Conservation (phyloP, 352 stramenopile species). For the Phytophthora vignae region DNA sequence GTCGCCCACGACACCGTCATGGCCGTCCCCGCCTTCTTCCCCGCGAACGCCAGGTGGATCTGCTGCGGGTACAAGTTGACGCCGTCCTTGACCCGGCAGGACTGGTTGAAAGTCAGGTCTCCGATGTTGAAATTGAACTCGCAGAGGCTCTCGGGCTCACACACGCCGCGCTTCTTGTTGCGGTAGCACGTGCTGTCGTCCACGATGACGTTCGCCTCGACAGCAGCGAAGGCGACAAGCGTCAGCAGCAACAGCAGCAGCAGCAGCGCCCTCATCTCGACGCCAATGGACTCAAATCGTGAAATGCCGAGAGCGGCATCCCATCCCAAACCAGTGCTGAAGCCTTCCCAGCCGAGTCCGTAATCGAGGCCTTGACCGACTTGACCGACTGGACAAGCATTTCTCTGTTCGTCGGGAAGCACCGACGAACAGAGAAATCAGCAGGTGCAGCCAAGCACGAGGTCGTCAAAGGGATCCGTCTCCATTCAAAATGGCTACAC, state of each 20-base stretch:
- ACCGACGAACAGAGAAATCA: too few relatives aligned
- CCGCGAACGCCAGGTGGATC: constrained; percentile 64
- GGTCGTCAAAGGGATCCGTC: too few relatives aligned
- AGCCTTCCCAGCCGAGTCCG: too few relatives aligned
- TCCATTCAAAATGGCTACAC: too few relatives aligned
- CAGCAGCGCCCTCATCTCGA: background rate
- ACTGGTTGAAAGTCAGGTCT: constrained; percentile 44
- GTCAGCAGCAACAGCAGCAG: background rate
- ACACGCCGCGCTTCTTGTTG: constrained; percentile 26
- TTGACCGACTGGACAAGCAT: too few relatives aligned
- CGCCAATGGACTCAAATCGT: background rate
- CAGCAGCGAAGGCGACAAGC: background rate
- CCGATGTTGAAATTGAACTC: constrained; percentile 45
- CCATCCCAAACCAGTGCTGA: background rate
- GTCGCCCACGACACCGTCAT: constrained; percentile 60
- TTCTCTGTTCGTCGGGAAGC: too few relatives aligned
- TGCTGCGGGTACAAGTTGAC: constrained; percentile 65
- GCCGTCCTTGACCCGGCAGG: constrained; percentile 44
- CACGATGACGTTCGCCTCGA: constrained; percentile 29
- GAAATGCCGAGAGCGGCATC: background rate
- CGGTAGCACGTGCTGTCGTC: constrained; percentile 47
- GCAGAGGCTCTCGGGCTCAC: constrained; percentile 39
- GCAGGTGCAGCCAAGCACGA: too few relatives aligned
- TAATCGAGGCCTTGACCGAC: too few relatives aligned
- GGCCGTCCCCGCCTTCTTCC: constrained; percentile 39